These are phyloP conservation scores for Diplodia scrobiculata DNA, from an alignment of 2,329 filamentous ascomycete species.

Conservation along the genomic window DNA sequence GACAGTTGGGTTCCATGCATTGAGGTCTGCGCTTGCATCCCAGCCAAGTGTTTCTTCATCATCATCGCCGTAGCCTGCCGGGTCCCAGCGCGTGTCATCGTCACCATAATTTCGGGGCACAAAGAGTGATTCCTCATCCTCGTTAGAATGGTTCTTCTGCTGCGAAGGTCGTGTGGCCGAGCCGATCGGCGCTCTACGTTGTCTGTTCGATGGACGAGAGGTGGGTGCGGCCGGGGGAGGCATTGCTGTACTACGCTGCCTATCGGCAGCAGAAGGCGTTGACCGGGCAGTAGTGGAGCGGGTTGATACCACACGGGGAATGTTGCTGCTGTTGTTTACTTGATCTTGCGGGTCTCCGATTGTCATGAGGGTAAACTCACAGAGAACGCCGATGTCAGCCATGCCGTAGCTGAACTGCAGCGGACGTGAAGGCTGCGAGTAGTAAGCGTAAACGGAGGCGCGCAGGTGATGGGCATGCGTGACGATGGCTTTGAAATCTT, in stretches of 20 bases:
- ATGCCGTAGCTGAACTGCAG: slow-evolving; percentile 69
- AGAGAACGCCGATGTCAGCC: slow-evolving; percentile 64
- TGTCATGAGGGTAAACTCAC: slow-evolving; percentile 82
- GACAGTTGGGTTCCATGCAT: slow-evolving; percentile 49
- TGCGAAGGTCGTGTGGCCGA: slow-evolving; percentile 37
- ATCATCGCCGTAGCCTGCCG: slow-evolving; percentile 50
- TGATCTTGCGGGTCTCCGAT: slow-evolving; percentile 61
- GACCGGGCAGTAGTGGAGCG: slow-evolving; percentile 38
- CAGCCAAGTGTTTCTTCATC: slow-evolving; percentile 70
- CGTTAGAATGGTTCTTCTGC: slow-evolving; percentile 33
- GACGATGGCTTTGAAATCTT: slow-evolving; percentile 78
- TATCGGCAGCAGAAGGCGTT: background rate
- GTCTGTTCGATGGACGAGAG: slow-evolving; percentile 39
- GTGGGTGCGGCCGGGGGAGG: slow-evolving; percentile 46
- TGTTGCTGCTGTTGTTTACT: slow-evolving; percentile 34
- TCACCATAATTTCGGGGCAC: slow-evolving; percentile 59
- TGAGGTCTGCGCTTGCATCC: slow-evolving; percentile 66
- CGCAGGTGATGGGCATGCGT: slow-evolving; percentile 71
- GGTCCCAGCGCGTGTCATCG: slow-evolving; percentile 73
- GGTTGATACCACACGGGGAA: slow-evolving; percentile 45
- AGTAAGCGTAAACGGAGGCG: slow-evolving; percentile 66
- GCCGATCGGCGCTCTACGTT: slow-evolving; percentile 35
- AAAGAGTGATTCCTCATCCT: slow-evolving; percentile 66
- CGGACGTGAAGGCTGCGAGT: slow-evolving; percentile 70
- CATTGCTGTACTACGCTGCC: slow-evolving; percentile 42